Evolutionary conservation across 2,329 filamentous ascomycete species (phyloP), one percentile per base, ranked within the genome.

Genomic region (Colletotrichum sp.): DNA sequence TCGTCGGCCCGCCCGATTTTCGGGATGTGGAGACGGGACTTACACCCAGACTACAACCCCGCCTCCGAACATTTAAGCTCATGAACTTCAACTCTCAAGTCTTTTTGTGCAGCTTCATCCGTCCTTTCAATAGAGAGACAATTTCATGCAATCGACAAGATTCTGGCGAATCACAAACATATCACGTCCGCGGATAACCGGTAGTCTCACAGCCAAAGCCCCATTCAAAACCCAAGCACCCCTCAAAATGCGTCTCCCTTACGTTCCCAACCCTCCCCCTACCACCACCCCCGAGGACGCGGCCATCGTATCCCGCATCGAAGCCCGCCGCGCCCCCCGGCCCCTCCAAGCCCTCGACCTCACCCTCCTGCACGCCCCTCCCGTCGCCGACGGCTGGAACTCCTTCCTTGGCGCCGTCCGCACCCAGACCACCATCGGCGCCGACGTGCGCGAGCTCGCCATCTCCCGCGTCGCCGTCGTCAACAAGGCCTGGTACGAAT

Each of bases 401-500:
- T 85, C 87, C 15, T 93, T 95, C 83, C 88, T 95, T 13, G 93
- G 92, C 75, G 91, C 91, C 30, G 84, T 93, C 39, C 89, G 92
- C 78, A 92, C 90, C 57, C 85, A 85, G 78, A 90, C 90, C 28
- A 82, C 81, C 6, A 80, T 93, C 7, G 71, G 85, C 6, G 89
- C 87, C 65, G 88, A 90, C 79, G 81, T 95, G 69, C 92, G 94
- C 79, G 95, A 98, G 87, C 88, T 96, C 21, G 93, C 94, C 78
- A 96, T 98, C 80, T 95, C 92, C 81, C 91, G 95, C 65, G 94
- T 98, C 16, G 95, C 95, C 15, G 92, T 94, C 18, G 90, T 95
- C 80, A 98, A 98, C 85, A 85, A 89, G 21, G 95, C 95, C 3
- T 95, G 94, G 92, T 98, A 96, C 84, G 95, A 98, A 84, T 98